Evolutionary conservation across 148 eudicot species (phyloP), one percentile per base, ranked within the genome.

Genomic region (Dianthus caryophyllus): DNA sequence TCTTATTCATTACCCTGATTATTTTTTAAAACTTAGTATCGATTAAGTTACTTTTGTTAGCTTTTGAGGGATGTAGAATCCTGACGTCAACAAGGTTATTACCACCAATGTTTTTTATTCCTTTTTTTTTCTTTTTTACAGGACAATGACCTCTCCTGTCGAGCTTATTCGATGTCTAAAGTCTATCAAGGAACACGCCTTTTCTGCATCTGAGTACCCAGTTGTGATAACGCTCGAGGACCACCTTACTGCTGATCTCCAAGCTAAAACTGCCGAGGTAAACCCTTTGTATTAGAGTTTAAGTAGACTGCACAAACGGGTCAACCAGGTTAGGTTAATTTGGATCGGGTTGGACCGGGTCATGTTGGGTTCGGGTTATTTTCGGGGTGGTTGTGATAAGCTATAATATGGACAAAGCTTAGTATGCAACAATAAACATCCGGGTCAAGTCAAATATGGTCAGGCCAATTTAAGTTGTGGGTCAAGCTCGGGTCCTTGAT

Each of bases 241-340:
- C 67, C 97, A 91, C 78, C 96, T 91, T 64, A 87, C 88, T 72
- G 59, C 89, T 26, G 84, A 80, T 73, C 97, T 91, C 68, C 97
- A 88, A 70, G 96, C 90, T 61, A 88, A 88, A 88, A 84, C 83
- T 8, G 97, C 97, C 8, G 83, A 88, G 90, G 97, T 91, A 13
- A 69, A 61, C 48, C n/a, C 69, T 18, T 64, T n/a, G n/a, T n/a
- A n/a, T n/a, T n/a, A n/a, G 27, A 16, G 44, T 48, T 68, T 69
- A 17, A 22, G 33, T 39, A 33, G 22, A 12, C 27, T 7, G 3
- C 38, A 2, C 38, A 33, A 33, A 33, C 38, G 38, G n/a, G n/a
- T n/a, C n/a, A n/a, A n/a, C n/a, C n/a, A n/a, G n/a, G n/a, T n/a
- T n/a, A n/a, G n/a, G n/a, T n/a, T n/a, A n/a, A n/a, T n/a, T n/a